phyloP scores from a whole-genome alignment of 1,284 basidiomycete species.

The Malassezia vespertilionis region DNA sequence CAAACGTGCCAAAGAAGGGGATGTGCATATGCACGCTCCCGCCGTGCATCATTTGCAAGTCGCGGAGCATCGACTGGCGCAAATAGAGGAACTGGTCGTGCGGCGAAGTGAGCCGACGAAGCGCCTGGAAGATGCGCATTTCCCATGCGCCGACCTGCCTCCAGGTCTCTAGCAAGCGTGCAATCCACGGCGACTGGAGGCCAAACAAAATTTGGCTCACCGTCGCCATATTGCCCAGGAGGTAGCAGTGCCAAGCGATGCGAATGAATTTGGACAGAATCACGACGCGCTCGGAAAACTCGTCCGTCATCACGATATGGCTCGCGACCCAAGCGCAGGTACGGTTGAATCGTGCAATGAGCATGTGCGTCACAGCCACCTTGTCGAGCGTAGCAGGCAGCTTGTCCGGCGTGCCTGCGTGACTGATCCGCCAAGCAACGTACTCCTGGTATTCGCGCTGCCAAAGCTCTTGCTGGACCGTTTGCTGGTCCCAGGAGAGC shows the following conservation, averaged over 20 bases:
- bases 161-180: conserved; percentile 62
- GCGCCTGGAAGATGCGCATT: conserved; percentile 62
- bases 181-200: conserved; percentile 63
- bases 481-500: conserved; percentile 14
- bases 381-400: not conserved
- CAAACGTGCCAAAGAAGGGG: conserved; percentile 41
- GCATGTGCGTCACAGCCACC: conserved; percentile 48
- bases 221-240: conserved; percentile 66
- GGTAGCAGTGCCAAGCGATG: conserved; percentile 79
- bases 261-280: conserved; percentile 71
- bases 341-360: conserved; percentile 77
- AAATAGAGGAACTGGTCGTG: conserved; percentile 62
- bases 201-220: conserved; percentile 71
- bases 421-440: conserved; percentile 8
- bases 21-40: conserved; percentile 14
- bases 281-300: conserved; percentile 55
- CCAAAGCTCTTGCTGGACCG: conserved; percentile 12
- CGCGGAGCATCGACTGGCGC: conserved; percentile 33
- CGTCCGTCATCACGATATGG: conserved; percentile 55
- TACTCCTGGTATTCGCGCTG: conserved; percentile 18
- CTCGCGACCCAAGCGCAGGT: conserved; percentile 70
- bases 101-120: conserved; percentile 61
- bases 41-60: conserved; percentile 15
- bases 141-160: conserved; percentile 62
- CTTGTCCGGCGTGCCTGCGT: not conserved